Evolutionary conservation across 148 eudicot genomes (phyloP), one percentile per base, ranked within the genome.

Genomic region (Fagopyrum esculentum): DNA sequence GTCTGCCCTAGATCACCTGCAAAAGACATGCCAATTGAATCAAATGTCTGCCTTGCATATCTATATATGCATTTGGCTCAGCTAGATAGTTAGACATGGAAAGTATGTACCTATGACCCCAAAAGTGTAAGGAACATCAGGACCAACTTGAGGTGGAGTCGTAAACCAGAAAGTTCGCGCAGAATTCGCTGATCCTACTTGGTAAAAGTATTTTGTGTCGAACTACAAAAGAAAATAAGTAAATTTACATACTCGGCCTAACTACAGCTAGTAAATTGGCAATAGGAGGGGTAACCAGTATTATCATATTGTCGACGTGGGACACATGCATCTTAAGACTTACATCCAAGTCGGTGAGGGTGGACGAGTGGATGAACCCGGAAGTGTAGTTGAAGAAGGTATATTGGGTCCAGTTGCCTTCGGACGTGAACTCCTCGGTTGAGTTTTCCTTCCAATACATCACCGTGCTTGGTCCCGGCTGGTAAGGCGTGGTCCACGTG

Each of bases 401-500:
- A 83, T 92, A 92, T 45, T 83, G 83, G 48, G 78, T 76, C 77
- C 87, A 84, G 71, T 73, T 73, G 72, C 94, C 88, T 46, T 83
- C 70, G 13, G 87, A 87, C 11, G 0, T 40, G 48, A 77, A 72
- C 76, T 75, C 82, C 71, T 77, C 76, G 26, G 69, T 44, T 84
- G 82, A 83, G 43, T 80, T 73, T 74, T 84, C 94, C 30, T 78
- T 77, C 94, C 92, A 92, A 71, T 92, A 90, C 44, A 82, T 66
- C 0, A 89, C 97, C 29, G 73, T 80, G 60, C 80, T 83, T 40
- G 97, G 84, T 74, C 97, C 92, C 45, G 87, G 88, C 78, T 92
- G 88, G 72, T 86, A 88, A 2, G 88, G 85, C 35, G 97, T 92
- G 69, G 84, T 81, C 94, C 97, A 92, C 46, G 97, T 89, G 72